Percentiles rank a stretch among this genome's conserved stretches.
These are phyloP conservation scores for Flammula alnicola DNA, from an alignment of 1,284 basidiomycete genomes.

Conservation along the genomic window DNA sequence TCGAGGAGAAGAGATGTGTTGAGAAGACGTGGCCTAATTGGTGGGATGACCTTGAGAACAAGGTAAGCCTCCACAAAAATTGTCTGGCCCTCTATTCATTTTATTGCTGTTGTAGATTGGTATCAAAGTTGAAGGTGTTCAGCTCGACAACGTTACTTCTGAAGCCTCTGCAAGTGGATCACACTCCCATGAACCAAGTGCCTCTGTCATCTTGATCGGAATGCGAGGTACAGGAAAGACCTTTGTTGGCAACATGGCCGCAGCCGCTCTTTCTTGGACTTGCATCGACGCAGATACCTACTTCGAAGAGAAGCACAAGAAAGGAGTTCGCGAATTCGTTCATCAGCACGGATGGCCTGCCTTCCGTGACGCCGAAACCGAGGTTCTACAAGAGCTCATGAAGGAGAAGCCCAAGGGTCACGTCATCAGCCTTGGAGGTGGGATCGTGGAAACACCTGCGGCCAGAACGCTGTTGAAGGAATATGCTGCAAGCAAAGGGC, in stretches of 20 bases:
- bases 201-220: constrained; percentile 87
- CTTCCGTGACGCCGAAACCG: constrained; percentile 47
- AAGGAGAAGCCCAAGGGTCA: constrained; percentile 61
- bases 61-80: constrained; percentile 51
- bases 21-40: constrained; percentile 99
- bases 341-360: constrained; percentile 57
- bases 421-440: constrained; percentile 93
- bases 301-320: constrained; percentile 72
- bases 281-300: constrained; percentile 89
- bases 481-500: constrained; percentile 61
- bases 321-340: constrained; percentile 80
- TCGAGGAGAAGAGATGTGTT: constrained; percentile 97
- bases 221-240: constrained; percentile 99
- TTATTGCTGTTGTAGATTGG: constrained; percentile 67
- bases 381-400: constrained; percentile 63
- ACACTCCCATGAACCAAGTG: constrained; percentile 45
- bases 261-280: constrained; percentile 73
- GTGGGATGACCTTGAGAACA: constrained; percentile 98
- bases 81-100: constrained; percentile 1
- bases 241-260: constrained; percentile 83
- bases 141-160: constrained; percentile 57
- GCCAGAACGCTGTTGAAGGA: constrained; percentile 74
- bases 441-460: constrained; percentile 87
- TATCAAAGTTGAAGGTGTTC: constrained; percentile 86
- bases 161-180: constrained; percentile 48